Evolutionary conservation across 257 asterid species (phyloP).

Genomic region (Lycium barbarum): DNA sequence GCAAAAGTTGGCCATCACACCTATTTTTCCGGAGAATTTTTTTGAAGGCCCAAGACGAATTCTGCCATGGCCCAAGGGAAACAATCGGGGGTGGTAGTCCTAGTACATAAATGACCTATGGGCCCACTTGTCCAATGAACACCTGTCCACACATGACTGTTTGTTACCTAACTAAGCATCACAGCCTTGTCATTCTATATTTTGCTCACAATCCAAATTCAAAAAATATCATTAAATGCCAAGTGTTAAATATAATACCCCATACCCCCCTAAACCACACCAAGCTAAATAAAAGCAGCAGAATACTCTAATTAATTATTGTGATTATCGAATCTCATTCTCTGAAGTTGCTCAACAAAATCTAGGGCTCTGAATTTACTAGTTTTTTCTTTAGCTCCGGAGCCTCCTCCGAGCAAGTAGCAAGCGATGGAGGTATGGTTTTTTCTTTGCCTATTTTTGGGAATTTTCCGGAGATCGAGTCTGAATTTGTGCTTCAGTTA

Average conservation of each 20-base stretch:
- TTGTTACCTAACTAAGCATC: background rate
- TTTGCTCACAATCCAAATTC: background rate
- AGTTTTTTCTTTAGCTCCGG: background rate
- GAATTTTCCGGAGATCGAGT: background rate
- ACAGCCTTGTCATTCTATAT: background rate
- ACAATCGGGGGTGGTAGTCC: background rate
- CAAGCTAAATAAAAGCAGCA: background rate
- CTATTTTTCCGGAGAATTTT: background rate
- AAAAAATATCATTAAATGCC: constrained; percentile 14
- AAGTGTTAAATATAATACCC: background rate
- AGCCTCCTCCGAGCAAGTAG: background rate
- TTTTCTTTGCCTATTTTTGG: background rate
- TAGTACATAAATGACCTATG: background rate
- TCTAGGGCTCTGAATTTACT: background rate
- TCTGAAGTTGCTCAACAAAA: background rate
- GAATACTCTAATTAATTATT: background rate
- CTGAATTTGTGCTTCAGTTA: background rate
- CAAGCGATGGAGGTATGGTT: background rate
- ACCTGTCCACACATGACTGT: background rate
- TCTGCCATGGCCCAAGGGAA: constrained; percentile 14
- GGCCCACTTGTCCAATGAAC: background rate
- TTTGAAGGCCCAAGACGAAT: background rate
- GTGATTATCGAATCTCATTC: constrained; percentile 4
- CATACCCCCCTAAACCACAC: background rate
- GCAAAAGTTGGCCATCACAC: background rate